Conservation (phyloP, 2,329 filamentous ascomycete species). For the Colletotrichum noveboracense region DNA sequence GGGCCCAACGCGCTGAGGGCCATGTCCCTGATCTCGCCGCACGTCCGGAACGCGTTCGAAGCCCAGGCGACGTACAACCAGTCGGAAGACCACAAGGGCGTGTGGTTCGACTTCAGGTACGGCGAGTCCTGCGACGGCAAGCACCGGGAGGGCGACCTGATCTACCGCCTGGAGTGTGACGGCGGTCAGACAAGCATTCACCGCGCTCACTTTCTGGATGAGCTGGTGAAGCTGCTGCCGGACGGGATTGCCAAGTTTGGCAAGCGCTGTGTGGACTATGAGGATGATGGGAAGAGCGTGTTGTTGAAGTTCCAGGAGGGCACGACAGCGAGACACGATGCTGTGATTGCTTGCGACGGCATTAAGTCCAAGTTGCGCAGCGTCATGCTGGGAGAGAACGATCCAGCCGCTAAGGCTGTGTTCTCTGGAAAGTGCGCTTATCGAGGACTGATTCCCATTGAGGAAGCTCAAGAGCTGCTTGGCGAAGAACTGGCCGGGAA, state of each 20-base stretch:
- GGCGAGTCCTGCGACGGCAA: constrained; percentile 21
- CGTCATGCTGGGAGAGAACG: constrained; percentile 51
- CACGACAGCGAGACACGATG: constrained; percentile 40
- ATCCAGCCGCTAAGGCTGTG: constrained; percentile 38
- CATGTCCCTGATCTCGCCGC: constrained; percentile 32
- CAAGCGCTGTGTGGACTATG: constrained; percentile 29
- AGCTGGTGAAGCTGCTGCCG: constrained; percentile 43
- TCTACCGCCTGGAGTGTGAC: constrained; percentile 3
- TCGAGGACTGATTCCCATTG: constrained; percentile 51
- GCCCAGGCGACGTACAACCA: constrained; percentile 24
- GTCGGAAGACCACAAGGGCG: constrained; percentile 16
- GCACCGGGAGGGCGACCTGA: neutral
- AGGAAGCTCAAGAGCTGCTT: constrained; percentile 54
- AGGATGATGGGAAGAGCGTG: constrained; percentile 20
- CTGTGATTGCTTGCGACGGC: constrained; percentile 63
- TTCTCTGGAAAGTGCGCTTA: constrained; percentile 66
- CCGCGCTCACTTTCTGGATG: constrained; percentile 32
- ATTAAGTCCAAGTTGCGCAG: constrained; percentile 56
- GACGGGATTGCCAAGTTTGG: constrained; percentile 27
- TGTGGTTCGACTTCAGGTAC: constrained; percentile 24
- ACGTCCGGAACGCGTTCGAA: constrained; percentile 42
- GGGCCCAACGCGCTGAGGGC: constrained; percentile 55
- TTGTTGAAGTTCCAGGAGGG: constrained; percentile 44
- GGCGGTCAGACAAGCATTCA: constrained; percentile 3
- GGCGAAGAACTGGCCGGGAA: constrained; percentile 39